Evolutionary conservation across 352 stramenopile genomes (phyloP).

Genomic region (Phytophthora kernoviae): DNA sequence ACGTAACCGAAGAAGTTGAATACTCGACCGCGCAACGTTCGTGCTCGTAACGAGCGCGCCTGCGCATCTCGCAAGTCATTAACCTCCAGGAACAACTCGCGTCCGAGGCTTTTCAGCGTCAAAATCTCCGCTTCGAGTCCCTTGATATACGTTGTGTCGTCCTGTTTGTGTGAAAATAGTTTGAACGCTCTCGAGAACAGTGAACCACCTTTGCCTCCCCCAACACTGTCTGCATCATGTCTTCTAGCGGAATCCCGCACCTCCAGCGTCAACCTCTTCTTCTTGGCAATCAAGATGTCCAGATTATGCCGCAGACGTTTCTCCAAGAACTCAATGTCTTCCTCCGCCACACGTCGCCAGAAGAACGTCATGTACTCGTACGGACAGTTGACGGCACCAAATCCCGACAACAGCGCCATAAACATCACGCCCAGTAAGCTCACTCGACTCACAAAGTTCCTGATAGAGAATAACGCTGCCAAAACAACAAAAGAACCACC

Average conservation of each 20-base stretch:
- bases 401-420: conserved; percentile 83
- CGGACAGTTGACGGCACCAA: conserved; percentile 83
- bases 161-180: conserved; percentile 35
- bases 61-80: conserved; percentile 80
- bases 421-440: conserved; percentile 82
- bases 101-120: conserved; percentile 76
- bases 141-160: conserved; percentile 63
- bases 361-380: conserved; percentile 89
- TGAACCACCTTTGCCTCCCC: conserved; percentile 18
- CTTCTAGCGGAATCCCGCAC: conserved; percentile 37
- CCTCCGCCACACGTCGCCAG: conserved; percentile 73
- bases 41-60: conserved; percentile 52
- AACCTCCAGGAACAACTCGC: conserved; percentile 85
- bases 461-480: conserved; percentile 74
- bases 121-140: conserved; percentile 71
- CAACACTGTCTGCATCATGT: conserved; percentile 23
- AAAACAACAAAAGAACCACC: conserved; percentile 5
- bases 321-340: conserved; percentile 85
- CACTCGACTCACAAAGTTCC: conserved; percentile 82
- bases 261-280: conserved; percentile 73
- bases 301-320: conserved; percentile 82
- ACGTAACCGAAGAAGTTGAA: conserved; percentile 85
- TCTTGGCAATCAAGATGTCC: conserved; percentile 84
- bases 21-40: conserved; percentile 72
- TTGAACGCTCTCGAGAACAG: conserved; percentile 39